Evolutionary conservation across 768 basidiomycete genomes (phyloP), one percentile per base, ranked within the genome.

Genomic region (Boletales sp.): DNA sequence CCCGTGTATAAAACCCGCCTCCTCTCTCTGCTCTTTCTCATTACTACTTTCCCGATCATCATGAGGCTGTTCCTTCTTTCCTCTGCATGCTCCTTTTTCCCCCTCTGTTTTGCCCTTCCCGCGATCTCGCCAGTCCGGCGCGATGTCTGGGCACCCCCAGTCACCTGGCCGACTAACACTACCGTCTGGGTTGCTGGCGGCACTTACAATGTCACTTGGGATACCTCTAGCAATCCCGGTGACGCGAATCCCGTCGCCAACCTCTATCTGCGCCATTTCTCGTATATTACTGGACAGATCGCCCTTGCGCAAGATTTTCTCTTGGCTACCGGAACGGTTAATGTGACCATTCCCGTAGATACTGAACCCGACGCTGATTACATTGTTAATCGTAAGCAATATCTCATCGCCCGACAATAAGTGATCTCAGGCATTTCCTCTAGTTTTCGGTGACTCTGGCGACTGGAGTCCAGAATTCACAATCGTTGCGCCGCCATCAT

Each of bases 381-480:
- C 62, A 67, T 68, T 27, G 56, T 81, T 30, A 68, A 76, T 30
- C 64, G 76, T 78, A 56, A 65, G 76, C 72, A 24, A 5, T 27
- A 45, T 36, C 35, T 12, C 14, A 7, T 38, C 6, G 24, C 31
- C 32, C 27, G 4, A 12, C 11, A 50, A 41, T 42, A 43, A 47
- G 43, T 50, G 45, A 43, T 46, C 29, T 17, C 47, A 29, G 39
- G 30, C 12, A 0, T 36, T 30, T 36, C 24, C 43, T 45, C 31
- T 44, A 80, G 79, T 81, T 35, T 72, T 80, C 44, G 79, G 79
- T 6, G 79, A 81, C 57, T 80, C 77, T 43, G 79, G 79, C 29
- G 74, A 81, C 56, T 73, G 66, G 46, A 74, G 79, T 32, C 65
- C 63, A 13, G 18, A 46, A 39, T 82, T 82, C 57, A 72, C 71